Conservation (phyloP, 148 eudicot species). For the Heliamphora exappendiculata region DNA sequence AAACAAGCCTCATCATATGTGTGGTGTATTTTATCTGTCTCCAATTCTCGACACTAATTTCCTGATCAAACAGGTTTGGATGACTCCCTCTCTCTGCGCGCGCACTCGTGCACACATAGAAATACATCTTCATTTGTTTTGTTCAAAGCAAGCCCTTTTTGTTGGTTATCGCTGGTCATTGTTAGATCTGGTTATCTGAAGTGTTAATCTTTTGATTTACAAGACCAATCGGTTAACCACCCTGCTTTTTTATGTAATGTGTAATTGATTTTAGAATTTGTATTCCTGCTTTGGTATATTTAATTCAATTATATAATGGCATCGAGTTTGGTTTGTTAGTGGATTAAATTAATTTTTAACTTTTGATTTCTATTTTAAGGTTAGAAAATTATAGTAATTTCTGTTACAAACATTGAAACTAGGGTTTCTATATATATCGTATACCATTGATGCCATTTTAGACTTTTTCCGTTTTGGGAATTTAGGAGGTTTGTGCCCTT, state of each 20-base stretch:
- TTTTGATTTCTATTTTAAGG: neutral
- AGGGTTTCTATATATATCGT: neutral
- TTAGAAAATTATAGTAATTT: neutral
- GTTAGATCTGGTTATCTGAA: neutral
- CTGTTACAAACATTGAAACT: neutral
- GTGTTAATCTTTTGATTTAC: neutral
- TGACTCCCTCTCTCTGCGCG: neutral
- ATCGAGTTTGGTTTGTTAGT: neutral
- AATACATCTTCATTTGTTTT: neutral
- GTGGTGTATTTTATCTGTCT: neutral
- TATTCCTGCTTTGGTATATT: neutral
- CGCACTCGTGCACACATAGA: too few relatives aligned
- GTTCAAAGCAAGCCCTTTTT: neutral
- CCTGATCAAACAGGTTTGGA: neutral
- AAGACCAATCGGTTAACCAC: neutral
- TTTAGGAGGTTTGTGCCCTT: too few relatives aligned
- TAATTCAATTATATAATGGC: too few relatives aligned
- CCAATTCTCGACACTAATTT: neutral
- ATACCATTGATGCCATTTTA: neutral
- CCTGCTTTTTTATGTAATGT: neutral
- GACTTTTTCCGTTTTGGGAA: too few relatives aligned
- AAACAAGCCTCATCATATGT: neutral
- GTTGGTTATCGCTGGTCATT: neutral
- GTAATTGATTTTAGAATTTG: neutral
- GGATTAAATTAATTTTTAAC: neutral